Evolutionary conservation across 768 basidiomycete genomes (phyloP), one percentile per base, ranked within the genome.

Genomic region (Porpolomopsis calyptriformis): DNA sequence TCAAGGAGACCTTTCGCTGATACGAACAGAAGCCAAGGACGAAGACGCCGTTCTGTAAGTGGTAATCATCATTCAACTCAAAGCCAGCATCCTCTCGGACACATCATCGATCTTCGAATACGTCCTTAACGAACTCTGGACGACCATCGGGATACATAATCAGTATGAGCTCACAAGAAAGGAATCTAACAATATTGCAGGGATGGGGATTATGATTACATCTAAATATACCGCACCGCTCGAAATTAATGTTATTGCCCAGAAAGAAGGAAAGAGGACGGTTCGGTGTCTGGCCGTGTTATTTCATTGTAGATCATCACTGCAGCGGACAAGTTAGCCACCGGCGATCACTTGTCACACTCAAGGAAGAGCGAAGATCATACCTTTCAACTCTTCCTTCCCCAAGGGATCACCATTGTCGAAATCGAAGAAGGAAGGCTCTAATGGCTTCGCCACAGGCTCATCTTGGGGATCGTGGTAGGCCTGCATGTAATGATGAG

Each of bases 391-490:
- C 47, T 76, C 69, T 52, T 84, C 83, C 55, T 82, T 86, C 14
- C 73, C 68, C 47, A 82, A 54, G 9, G 77, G 68, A 46, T 76
- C 70, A 1, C 81, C 80, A 46, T 80, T 77, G 53, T 89, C 86
- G 56, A 90, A 90, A 52, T 89, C 78, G 55, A 90, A 90, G 63
- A 88, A 89, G 1, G 75, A 75, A 0, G 87, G 80, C 43, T 86
- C 80, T 25, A 87, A 68, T 1, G 77, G 76, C 43, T 76, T 70
- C 1, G 92, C 90, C 1, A 77, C 74, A 0, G 93, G 92, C 58
- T 96, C 92, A 58, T 97, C 92, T 10, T 78, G 76, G 4, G 84
- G 77, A 56, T 94, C 92, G 51, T 93, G 90, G 55, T 92, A 91
- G 0, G 87, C 80, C 85, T 86, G 50, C 44, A 44, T n/a, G 11